These are phyloP conservation scores for Neopestalotiopsis rosae DNA, from an alignment of 2,329 filamentous ascomycete species.

Conservation along the genomic window DNA sequence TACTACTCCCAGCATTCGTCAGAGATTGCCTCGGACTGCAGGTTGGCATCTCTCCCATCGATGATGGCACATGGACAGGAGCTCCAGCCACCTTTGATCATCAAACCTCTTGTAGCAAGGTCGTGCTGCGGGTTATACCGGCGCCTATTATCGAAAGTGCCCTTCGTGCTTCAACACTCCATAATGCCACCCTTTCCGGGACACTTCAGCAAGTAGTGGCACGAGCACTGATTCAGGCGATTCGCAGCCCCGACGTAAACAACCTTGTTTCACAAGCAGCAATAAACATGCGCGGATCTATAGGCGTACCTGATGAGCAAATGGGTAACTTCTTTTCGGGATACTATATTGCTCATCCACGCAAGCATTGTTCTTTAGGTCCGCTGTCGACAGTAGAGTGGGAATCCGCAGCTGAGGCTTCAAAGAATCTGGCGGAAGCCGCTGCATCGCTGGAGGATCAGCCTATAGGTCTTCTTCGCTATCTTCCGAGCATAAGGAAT, in stretches of 20 bases:
- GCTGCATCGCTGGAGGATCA: conserved; percentile 31
- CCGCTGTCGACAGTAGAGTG: conserved; percentile 35
- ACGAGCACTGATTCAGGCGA: conserved; percentile 39
- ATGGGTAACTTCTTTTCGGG: conserved; percentile 44
- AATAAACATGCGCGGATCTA: conserved; percentile 45
- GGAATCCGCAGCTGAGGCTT: conserved; percentile 37
- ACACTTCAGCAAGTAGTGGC: conserved; percentile 45
- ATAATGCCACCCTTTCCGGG: conserved; percentile 46
- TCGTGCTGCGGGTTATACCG: conserved; percentile 39
- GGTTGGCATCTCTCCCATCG: conserved; percentile 30
- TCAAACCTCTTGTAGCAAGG: conserved; percentile 31
- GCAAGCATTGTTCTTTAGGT: neutral
- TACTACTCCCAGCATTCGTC: conserved; percentile 42
- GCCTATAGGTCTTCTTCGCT: conserved; percentile 47
- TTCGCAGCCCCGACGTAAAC: conserved; percentile 29
- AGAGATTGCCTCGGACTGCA: conserved; percentile 37
- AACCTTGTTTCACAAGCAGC: conserved; percentile 45
- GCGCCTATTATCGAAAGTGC: conserved; percentile 31
- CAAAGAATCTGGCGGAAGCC: conserved; percentile 36
- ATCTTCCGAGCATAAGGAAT: conserved; percentile 41
- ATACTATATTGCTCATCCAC: conserved; percentile 32
- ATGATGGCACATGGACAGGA: conserved; percentile 41
- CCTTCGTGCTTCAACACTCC: conserved; percentile 35
- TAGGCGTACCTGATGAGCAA: conserved; percentile 34
- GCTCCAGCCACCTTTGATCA: conserved; percentile 32